Percentiles rank a stretch among this genome's conserved stretches.
Conservation (phyloP, 768 basidiomycete species). For the Clitopilus passeckerianus region DNA sequence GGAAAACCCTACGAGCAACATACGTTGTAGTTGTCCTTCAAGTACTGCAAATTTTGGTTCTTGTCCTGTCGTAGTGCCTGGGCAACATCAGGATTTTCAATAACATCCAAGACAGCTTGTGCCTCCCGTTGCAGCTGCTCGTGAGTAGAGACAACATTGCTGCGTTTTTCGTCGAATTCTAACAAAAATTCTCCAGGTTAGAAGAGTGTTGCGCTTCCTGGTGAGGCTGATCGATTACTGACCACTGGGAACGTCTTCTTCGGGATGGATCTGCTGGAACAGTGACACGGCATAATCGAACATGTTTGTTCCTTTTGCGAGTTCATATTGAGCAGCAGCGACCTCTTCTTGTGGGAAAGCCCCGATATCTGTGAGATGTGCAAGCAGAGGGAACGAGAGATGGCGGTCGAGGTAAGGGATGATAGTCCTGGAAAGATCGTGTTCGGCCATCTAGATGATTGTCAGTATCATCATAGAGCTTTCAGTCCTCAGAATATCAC, state of each 20-base stretch:
- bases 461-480: neutral
- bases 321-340: slow-evolving; percentile 90
- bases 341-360: slow-evolving; percentile 79
- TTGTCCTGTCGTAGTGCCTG: slow-evolving; percentile 94
- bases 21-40: slow-evolving; percentile 90
- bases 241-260: slow-evolving; percentile 68
- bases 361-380: slow-evolving; percentile 74
- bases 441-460: slow-evolving; percentile 64
- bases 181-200: neutral
- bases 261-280: slow-evolving; percentile 75
- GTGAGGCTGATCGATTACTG: slow-evolving; percentile 11
- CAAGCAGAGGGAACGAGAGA: slow-evolving; percentile 87
- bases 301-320: slow-evolving; percentile 98
- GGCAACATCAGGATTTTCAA: slow-evolving; percentile 95
- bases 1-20: slow-evolving; percentile 15
- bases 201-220: neutral
- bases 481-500: no score
- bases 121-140: slow-evolving; percentile 87
- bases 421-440: slow-evolving; percentile 87
- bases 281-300: slow-evolving; percentile 86
- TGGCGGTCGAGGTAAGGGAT: slow-evolving; percentile 94
- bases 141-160: slow-evolving; percentile 78
- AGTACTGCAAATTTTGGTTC: slow-evolving; percentile 90
- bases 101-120: slow-evolving; percentile 89
- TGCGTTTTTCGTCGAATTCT: slow-evolving; percentile 86